Base-by-base conservation (phyloP, 179 eudicot genomes). In the Carnegiea gigantea region DNA sequence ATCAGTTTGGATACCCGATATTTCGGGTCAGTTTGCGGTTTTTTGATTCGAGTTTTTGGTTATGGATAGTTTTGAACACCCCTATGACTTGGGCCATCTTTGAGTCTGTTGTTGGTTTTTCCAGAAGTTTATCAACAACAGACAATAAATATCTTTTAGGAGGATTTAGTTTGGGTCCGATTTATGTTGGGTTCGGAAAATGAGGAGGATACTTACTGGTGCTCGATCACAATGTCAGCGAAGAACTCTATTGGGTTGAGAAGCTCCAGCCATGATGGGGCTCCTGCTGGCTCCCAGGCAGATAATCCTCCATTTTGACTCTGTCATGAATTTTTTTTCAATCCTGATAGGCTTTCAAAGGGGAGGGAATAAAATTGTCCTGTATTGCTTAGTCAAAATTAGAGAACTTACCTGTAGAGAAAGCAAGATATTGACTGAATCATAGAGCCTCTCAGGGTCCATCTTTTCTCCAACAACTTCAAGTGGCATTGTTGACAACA, bases 211-310 rank as follows among this genome's bases (percentile, higher is more conserved):
- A 75, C 93, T 75, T 83, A 91, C 93, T 91, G 91, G 44, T 88
- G 87, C 78, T 89, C 93, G 5, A 89, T 82, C 33, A 89, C 88
- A 48, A 86, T 83, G 82, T 77, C 91, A 14, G 64, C 90, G 48
- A 91, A 91, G 64, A 91, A 81, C 28, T 91, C 93, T 7, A 90
- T 88, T 13, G 92, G 92, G 77, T 91, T 91, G 70, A 91, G 87
- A 71, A 85, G 70, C 93, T 88, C 91, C 57, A 88, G 70, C 71
- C 83, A 84, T 44, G 80, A 38, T 40, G 46, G 26, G 10, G 81
- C 78, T 10, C 53, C 43, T 76, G 86, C 86, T 12, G 89, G 84
- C 79, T 88, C 89, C 91, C 91, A 88, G 9, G 84, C 86, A 33
- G 86, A 5, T 77, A 86, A 15, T 67, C 91, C 91, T 51, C 91